These are phyloP conservation scores for Yamadazyma trypodendri DNA, from an alignment of 1,139 yeast species.

Conservation along the genomic window DNA sequence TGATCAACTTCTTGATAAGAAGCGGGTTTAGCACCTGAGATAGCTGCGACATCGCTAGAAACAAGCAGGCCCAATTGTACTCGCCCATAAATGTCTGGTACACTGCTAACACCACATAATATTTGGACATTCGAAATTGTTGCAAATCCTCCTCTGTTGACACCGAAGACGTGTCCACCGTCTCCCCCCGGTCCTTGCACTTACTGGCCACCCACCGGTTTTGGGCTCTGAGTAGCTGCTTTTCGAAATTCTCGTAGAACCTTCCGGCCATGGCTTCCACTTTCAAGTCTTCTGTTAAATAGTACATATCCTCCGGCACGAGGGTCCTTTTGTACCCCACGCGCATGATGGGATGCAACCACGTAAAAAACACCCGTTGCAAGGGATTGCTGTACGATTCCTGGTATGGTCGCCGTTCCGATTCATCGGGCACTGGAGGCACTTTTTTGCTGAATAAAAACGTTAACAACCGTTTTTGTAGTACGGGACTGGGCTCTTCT, in stretches of 20 bases:
- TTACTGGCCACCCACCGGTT: slow-evolving; percentile 15
- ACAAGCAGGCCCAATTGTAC: slow-evolving; percentile 23
- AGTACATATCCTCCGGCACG: slow-evolving; percentile 61
- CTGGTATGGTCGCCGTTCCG: slow-evolving; percentile 46
- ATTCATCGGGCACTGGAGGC: slow-evolving; percentile 53
- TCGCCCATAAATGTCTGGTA: slow-evolving; percentile 29
- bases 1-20: slow-evolving; percentile 28
- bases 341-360: slow-evolving; percentile 59
- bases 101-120: slow-evolving; percentile 19
- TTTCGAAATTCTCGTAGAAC: slow-evolving; percentile 31
- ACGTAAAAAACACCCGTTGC: slow-evolving; percentile 44
- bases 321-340: slow-evolving; percentile 70
- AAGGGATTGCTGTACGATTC: slow-evolving; percentile 32
- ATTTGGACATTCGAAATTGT: slow-evolving; percentile 23
- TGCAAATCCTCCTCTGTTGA: slow-evolving; percentile 25
- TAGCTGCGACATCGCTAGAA: slow-evolving; percentile 21
- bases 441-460: slow-evolving; percentile 26
- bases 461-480: slow-evolving; percentile 20
- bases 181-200: slow-evolving; percentile 5
- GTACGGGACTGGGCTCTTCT: slow-evolving; percentile 6
- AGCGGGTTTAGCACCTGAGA: slow-evolving; percentile 30
- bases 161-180: not conserved
- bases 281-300: slow-evolving; percentile 49
- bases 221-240: slow-evolving; percentile 29
- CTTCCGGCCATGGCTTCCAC: slow-evolving; percentile 45